Conservation (phyloP, 176 grass and related monocot genomes). For the Carex parvula region DNA sequence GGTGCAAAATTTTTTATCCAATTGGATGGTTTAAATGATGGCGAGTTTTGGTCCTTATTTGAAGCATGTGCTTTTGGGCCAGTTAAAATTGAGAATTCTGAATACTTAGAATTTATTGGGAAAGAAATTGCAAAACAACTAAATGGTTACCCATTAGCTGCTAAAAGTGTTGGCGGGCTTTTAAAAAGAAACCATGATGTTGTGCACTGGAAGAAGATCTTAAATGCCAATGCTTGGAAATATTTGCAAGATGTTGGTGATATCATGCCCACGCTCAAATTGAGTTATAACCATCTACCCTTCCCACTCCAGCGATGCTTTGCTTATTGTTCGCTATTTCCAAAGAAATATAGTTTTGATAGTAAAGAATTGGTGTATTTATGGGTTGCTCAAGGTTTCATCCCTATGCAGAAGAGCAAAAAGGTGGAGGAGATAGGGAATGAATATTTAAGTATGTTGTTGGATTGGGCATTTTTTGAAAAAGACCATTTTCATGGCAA, state of each 20-base stretch:
- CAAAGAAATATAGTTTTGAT: conserved; percentile 27
- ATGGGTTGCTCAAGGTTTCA: conserved; percentile 61
- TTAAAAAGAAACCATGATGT: conserved; percentile 9
- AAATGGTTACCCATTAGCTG: conserved; percentile 27
- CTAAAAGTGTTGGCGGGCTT: conserved; percentile 22
- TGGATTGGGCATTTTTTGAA: conserved; percentile 28
- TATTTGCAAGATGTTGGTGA: background rate
- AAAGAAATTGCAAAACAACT: conserved; percentile 25
- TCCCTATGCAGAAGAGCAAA: conserved; percentile 1
- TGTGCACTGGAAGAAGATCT: conserved; percentile 12
- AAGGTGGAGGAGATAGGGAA: conserved; percentile 35
- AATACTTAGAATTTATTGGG: conserved; percentile 20
- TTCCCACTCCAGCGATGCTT: conserved; percentile 30
- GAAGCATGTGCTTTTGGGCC: conserved; percentile 38
- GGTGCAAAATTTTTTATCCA: background rate
- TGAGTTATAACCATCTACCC: conserved; percentile 27
- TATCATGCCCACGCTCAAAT: conserved; percentile 25
- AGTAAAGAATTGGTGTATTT: conserved; percentile 22
- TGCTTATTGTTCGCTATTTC: conserved; percentile 32
- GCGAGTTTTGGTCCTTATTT: conserved; percentile 38
- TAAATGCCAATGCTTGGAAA: conserved; percentile 23
- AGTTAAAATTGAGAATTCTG: conserved; percentile 9
- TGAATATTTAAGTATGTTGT: conserved; percentile 20
- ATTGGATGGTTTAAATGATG: conserved; percentile 23
- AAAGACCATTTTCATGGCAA: conserved; percentile 1